Evolutionary conservation across 2,329 filamentous ascomycete species (phyloP), one percentile per base, ranked within the genome.

Genomic region (Raffaelea albimanens): DNA sequence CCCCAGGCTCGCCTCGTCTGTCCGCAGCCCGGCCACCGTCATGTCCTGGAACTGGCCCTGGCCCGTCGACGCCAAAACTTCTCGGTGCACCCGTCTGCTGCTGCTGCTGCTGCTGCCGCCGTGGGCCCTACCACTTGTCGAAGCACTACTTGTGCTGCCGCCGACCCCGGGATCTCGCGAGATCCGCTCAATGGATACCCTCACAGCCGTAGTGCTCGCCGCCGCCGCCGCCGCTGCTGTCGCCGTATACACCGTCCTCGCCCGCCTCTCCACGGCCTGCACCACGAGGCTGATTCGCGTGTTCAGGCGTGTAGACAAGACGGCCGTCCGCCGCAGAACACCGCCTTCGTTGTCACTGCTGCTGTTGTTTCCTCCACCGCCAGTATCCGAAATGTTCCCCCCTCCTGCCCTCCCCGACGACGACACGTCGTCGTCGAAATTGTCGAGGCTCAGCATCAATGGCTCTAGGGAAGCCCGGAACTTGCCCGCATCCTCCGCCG

Each of bases 11-110:
- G 48, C 39, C 21, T 54, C 52, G 13, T n/a, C 38, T 9, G 49
- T 53, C 9, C 53, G 52, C 46, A 55, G 42, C 0, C 53, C 80
- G 0, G 52, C 49, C 49, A 73, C 70, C 5, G 73, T 72, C 19
- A 74, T 74, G 63, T 94, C 86, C 41, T 78, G 78, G 58, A 88
- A 93, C 51, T 83, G 80, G 5, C 86, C 86, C n/a, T 78, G 72
- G n/a, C 78, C 71, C 1, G 83, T 88, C 2, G 76, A 71, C 2
- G 80, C 80, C 23, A 94, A 60, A 11, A 81, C 70, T 3, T 70
- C 67, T 52, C 82, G 80, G 55, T 85, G 9, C 19, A 20, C 20
- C 11, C 5, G 5, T 13, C 9, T 7, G 18, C 2, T 44, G 38
- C 8, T 13, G 23, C 44, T 23, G 36, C 38, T 42, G 10, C 22